A percentile compares a stretch with the other conserved stretches of the same genome.
phyloP scores from a whole-genome alignment of 805 yeast genomes.

The Pichia nakasei region DNA sequence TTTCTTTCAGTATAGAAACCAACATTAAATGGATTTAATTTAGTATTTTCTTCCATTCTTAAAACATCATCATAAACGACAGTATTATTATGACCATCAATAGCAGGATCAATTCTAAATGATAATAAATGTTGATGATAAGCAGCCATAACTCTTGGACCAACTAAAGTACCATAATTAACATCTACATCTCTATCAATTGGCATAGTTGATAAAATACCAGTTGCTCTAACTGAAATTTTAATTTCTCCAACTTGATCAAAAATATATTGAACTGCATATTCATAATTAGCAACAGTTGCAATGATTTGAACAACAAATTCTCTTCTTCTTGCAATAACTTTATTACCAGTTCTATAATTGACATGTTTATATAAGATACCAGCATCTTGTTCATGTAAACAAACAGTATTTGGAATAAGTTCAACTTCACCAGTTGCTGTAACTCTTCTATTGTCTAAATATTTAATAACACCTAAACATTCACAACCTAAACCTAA shows the following conservation, averaged over 20 bases:
- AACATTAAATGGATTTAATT: slow-evolving; percentile 55
- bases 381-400: slow-evolving; percentile 77
- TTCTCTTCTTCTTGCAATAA: slow-evolving; percentile 70
- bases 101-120: slow-evolving; percentile 73
- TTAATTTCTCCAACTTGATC: slow-evolving; percentile 73
- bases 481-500: slow-evolving; percentile 74
- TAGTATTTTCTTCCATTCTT: slow-evolving; percentile 46
- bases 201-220: slow-evolving; percentile 79
- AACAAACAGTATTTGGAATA: slow-evolving; percentile 63
- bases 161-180: slow-evolving; percentile 61
- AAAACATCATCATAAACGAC: slow-evolving; percentile 63
- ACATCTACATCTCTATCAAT: slow-evolving; percentile 59
- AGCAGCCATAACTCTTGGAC: slow-evolving; percentile 76
- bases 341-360: slow-evolving; percentile 64
- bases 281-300: slow-evolving; percentile 80
- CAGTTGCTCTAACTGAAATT: slow-evolving; percentile 78
- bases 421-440: slow-evolving; percentile 53
- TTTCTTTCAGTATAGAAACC: slow-evolving; percentile 61
- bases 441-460: slow-evolving; percentile 51
- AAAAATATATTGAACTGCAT: slow-evolving; percentile 60
- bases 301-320: slow-evolving; percentile 74
- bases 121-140: slow-evolving; percentile 77
- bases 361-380: slow-evolving; percentile 70
- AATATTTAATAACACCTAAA: slow-evolving; percentile 67
- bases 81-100: slow-evolving; percentile 73